Conservation (phyloP, 2,329 filamentous ascomycete genomes). For the Drechmeria coniospora region DNA sequence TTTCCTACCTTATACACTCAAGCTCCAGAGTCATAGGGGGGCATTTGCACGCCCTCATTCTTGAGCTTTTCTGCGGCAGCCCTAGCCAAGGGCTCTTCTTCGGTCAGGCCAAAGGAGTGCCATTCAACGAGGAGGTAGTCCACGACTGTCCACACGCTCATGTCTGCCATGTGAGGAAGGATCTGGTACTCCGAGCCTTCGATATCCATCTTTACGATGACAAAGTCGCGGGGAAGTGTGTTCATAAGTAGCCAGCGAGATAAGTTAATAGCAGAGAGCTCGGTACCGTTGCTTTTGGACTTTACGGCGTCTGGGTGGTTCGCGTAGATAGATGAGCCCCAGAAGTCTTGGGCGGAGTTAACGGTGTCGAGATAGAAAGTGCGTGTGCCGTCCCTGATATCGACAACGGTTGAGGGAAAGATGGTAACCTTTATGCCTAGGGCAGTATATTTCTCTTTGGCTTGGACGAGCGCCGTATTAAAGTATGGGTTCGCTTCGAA, state of each 20-base stretch:
- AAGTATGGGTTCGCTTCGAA: conserved; percentile 6
- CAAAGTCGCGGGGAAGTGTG: conserved; percentile 6
- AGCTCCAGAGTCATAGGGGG: too few species aligned
- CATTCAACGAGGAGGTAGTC: too few species aligned
- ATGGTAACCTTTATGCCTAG: conserved; percentile 2
- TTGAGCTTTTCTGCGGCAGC: too few species aligned
- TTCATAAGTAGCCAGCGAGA: conserved; percentile 6
- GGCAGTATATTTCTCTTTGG: conserved; percentile 2
- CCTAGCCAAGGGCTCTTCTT: too few species aligned
- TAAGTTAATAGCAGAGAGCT: conserved; percentile 4
- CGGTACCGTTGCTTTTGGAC: conserved; percentile 4
- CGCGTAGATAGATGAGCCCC: conserved; percentile 5
- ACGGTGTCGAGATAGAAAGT: conserved; percentile 6
- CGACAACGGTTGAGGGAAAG: conserved; percentile 5
- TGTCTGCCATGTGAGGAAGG: too few species aligned
- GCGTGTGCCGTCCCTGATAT: conserved; percentile 4
- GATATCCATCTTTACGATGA: conserved; percentile 8
- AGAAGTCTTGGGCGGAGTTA: conserved; percentile 4
- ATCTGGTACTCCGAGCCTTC: conserved; percentile 7
- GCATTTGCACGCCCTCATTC: too few species aligned
- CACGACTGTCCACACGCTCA: too few species aligned
- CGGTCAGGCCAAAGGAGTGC: too few species aligned
- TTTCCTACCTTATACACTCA: too few species aligned
- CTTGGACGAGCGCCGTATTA: conserved; percentile 3
- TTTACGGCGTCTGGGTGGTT: conserved; percentile 4